Evolutionary conservation across 2,329 filamentous ascomycete genomes (phyloP).

Genomic region (Paecilomyces formosus): DNA sequence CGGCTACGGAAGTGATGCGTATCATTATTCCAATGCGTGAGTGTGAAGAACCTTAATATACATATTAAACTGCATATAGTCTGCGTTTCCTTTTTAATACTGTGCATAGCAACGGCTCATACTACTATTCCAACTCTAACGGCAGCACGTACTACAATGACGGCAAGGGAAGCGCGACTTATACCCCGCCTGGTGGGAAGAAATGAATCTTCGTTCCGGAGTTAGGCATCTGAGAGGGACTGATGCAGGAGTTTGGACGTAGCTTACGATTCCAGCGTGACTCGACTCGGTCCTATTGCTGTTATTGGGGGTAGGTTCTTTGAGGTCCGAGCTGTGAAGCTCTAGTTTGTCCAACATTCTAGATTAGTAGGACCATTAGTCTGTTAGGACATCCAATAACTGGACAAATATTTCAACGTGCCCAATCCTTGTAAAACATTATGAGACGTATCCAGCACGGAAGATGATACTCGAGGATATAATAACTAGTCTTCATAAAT

Average conservation of each 20-base stretch:
- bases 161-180: slow-evolving; percentile 51
- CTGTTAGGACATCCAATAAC: neutral
- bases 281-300: no score
- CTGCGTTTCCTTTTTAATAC: neutral
- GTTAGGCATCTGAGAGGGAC: no score
- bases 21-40: slow-evolving; percentile 59
- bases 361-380: no score
- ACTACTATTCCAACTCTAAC: slow-evolving; percentile 66
- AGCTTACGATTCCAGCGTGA: no score
- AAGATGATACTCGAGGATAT: neutral
- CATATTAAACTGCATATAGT: neutral
- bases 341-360: no score
- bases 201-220: slow-evolving; percentile 4
- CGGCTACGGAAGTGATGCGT: slow-evolving; percentile 36
- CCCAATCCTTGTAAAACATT: neutral
- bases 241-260: no score
- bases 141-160: slow-evolving; percentile 63
- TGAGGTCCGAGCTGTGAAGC: no score
- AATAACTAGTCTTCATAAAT: neutral
- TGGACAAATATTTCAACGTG: neutral
- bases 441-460: neutral
- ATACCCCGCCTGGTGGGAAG: slow-evolving; percentile 49
- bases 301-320: no score
- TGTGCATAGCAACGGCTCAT: slow-evolving; percentile 53
- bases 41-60: neutral